These are phyloP conservation scores for Tricholoma sp. DNA, from an alignment of 768 basidiomycete species.

Conservation along the genomic window DNA sequence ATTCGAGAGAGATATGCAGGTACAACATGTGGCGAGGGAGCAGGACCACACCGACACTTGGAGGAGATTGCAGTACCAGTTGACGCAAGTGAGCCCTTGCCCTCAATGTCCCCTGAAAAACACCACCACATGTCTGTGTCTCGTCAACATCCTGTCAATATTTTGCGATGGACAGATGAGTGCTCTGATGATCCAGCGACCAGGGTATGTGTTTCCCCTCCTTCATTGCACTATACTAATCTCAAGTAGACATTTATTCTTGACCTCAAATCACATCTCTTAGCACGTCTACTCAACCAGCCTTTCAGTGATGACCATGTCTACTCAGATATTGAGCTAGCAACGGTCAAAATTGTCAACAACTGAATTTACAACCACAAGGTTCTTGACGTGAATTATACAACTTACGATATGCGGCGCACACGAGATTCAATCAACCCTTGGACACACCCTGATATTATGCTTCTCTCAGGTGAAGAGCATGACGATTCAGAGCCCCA, in stretches of 20 bases:
- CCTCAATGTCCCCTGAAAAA: not conserved
- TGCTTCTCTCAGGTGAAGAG: too few species aligned
- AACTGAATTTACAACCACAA: slow-evolving; percentile 25
- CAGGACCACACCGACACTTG: not conserved
- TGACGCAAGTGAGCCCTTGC: not conserved
- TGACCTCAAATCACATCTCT: slow-evolving; percentile 23
- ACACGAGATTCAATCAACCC: too few species aligned
- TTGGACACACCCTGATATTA: too few species aligned
- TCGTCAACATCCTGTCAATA: not conserved
- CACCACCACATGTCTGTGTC: not conserved
- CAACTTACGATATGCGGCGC: slow-evolving; percentile 33
- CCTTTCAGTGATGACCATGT: slow-evolving; percentile 11
- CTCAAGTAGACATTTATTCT: slow-evolving; percentile 19
- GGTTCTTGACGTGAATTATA: slow-evolving; percentile 31
- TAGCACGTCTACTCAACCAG: slow-evolving; percentile 16
- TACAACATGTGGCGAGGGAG: not conserved
- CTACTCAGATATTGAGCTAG: slow-evolving; percentile 11
- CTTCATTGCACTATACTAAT: not conserved
- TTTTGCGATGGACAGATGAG: not conserved
- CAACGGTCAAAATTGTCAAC: slow-evolving; percentile 14
- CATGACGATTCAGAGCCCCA: slow-evolving; percentile 10
- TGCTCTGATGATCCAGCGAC: not conserved
- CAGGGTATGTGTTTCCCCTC: not conserved
- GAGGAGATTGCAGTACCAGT: not conserved
- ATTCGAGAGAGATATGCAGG: not conserved